Evolutionary conservation across 140 eudicot species (phyloP).

Genomic region (Flaveria floridana): DNA sequence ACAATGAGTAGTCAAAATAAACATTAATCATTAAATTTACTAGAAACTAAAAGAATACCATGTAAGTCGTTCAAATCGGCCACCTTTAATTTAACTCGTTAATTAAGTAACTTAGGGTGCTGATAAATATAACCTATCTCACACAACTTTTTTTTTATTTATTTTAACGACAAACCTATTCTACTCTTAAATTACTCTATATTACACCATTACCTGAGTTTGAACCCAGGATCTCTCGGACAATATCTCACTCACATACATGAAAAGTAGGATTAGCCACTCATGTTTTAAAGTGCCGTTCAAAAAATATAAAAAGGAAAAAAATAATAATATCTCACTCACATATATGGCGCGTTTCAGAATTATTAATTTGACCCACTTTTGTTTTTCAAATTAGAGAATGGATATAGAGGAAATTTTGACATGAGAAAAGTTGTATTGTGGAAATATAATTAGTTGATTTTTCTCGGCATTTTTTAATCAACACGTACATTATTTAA

Average conservation of each 20-base stretch:
- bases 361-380: conserved; percentile 30
- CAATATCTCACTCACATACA: too few relatives aligned
- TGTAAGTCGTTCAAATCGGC: background rate
- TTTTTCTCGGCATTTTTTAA: conserved; percentile 8
- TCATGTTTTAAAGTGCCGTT: background rate
- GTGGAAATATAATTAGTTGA: background rate
- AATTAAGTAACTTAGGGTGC: background rate
- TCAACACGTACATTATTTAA: background rate
- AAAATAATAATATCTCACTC: background rate
- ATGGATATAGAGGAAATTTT: background rate
- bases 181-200: too few relatives aligned
- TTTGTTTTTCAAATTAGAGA: background rate
- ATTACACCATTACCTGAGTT: too few relatives aligned
- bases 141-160: too few relatives aligned
- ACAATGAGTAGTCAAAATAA: too few relatives aligned
- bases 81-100: background rate
- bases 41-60: too few relatives aligned
- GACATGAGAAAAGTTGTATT: background rate
- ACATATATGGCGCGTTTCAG: conserved; percentile 24
- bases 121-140: too few relatives aligned
- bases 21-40: too few relatives aligned
- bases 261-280: too few relatives aligned
- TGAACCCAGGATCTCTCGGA: too few relatives aligned
- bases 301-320: too few relatives aligned
- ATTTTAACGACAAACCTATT: too few relatives aligned